Conservation (phyloP, 371 early-diverging fungal genomes). For the Batrachochytrium dendrobatidis region DNA sequence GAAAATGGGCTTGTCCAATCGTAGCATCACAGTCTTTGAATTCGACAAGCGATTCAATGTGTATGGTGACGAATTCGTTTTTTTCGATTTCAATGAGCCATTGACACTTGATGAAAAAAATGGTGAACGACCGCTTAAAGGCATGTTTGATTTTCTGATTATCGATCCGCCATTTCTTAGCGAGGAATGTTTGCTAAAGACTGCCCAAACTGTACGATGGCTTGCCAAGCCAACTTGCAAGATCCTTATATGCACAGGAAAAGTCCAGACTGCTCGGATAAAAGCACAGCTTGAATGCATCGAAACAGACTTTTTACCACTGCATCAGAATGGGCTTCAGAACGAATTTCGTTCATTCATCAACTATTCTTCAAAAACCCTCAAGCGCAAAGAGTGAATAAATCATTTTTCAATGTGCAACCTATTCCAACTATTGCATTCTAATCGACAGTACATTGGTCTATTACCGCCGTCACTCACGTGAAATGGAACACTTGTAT, state of each 20-base stretch:
- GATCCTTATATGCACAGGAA: conserved; percentile 52
- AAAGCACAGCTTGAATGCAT: conserved; percentile 30
- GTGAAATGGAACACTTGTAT: no score
- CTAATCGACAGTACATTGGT: no score
- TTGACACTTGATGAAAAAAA: conserved; percentile 8
- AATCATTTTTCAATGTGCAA: no score
- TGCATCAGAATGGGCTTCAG: conserved; percentile 54
- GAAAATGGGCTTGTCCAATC: conserved; percentile 3
- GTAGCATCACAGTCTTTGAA: conserved; percentile 43
- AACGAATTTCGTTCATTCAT: conserved; percentile 62
- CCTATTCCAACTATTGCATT: no score
- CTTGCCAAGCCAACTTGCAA: conserved; percentile 38
- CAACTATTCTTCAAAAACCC: conserved; percentile 28
- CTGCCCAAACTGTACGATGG: conserved; percentile 43
- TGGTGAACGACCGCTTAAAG: conserved; percentile 19
- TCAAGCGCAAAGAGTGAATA: no score
- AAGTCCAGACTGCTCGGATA: conserved; percentile 30
- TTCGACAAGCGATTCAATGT: conserved; percentile 57
- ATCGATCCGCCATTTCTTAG: conserved; percentile 68
- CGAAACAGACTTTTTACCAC: conserved; percentile 46
- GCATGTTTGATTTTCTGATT: conserved; percentile 51
- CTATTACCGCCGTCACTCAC: no score
- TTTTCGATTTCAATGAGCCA: conserved; percentile 59
- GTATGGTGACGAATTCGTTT: conserved; percentile 50
- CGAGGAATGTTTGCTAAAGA: conserved; percentile 61